Base-by-base conservation (phyloP, 1,139 yeast genomes). In the Sugiyamaella grinbergsii region DNA sequence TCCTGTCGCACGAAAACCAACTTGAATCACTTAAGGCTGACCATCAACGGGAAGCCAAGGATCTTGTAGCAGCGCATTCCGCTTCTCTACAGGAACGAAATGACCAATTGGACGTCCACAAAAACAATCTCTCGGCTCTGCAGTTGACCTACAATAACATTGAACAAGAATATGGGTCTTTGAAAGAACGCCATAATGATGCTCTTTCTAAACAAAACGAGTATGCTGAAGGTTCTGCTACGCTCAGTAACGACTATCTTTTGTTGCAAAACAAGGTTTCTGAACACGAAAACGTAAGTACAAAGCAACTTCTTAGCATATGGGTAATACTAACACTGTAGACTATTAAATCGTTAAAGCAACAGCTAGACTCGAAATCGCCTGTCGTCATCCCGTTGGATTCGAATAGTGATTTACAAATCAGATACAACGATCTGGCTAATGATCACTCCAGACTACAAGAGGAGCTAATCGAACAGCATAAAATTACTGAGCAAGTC, bases 401-500 rank as follows among this genome's bases (percentile, higher is more conserved):
- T 15, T 22, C 41, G 13, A 23, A 19, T n/a, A n/a, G n/a, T 3
- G 56, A 48, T n/a, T 26, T 56, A 41, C 56, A 55, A 28, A 36
- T 50, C 18, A 53, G 52, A 43, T 58, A 61, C 31, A 58, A 58
- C 13, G 49, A 54, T 16, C 55, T 63, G 19, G 47, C 52, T 23
- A 50, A 47, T 18, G 62, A 61, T 19, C 47, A 42, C 20, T 10
- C 32, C 2, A 33, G 29, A 18, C 54, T 65, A 15, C 56, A 58
- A 37, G 49, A 49, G 34, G 71, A 70, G 51, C 58, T 71, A 11
- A 64, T 59, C 29, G 64, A 63, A 42, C 75, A 71, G 55, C 71
- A 68, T 39, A 55, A 54, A 28, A 62, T 71, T 10, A 71, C 74
- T 0, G 72, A 70, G 22, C 70, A 71, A 53, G 75, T 73, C 19